Conservation (phyloP, 768 basidiomycete genomes). For the Pleurotus eryngii region DNA sequence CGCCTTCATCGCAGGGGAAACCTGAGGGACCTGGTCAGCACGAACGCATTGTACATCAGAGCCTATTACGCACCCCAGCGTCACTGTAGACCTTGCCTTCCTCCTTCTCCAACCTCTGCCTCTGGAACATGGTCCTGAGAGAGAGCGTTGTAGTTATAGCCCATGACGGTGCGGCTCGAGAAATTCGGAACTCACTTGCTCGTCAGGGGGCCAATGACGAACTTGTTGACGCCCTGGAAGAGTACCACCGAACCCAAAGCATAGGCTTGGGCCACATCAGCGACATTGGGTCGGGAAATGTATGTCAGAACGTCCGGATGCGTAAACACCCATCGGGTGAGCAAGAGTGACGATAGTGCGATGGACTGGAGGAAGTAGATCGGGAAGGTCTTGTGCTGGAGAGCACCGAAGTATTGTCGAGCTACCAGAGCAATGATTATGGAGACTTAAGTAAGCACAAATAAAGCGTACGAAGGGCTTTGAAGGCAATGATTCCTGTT, state of each 20-base stretch:
- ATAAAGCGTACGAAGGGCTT: constrained; percentile 47
- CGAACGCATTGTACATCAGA: background rate
- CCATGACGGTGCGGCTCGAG: background rate
- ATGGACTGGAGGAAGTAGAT: constrained; percentile 69
- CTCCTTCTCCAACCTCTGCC: constrained; percentile 70
- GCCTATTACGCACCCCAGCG: constrained; percentile 45
- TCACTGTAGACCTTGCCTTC: constrained; percentile 70
- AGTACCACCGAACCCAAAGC: constrained; percentile 43
- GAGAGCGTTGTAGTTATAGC: background rate
- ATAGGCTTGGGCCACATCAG: constrained; percentile 67
- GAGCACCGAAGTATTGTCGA: constrained; percentile 65
- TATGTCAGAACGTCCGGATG: constrained; percentile 55
- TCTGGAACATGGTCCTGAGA: constrained; percentile 68
- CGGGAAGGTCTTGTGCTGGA: constrained; percentile 76
- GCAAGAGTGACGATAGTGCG: constrained; percentile 46
- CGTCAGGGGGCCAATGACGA: constrained; percentile 69
- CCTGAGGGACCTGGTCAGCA: constrained; percentile 31
- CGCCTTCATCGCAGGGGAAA: constrained; percentile 65
- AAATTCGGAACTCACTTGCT: constrained; percentile 46
- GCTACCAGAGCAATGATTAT: constrained; percentile 32
- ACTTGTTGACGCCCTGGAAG: constrained; percentile 58
- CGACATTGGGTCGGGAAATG: constrained; percentile 41
- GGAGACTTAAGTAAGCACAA: background rate
- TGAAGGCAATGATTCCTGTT: constrained; percentile 58
- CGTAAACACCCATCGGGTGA: constrained; percentile 54